These are phyloP conservation scores for Hypsizygus marmoreus DNA, from an alignment of 768 basidiomycete genomes.

Conservation along the genomic window DNA sequence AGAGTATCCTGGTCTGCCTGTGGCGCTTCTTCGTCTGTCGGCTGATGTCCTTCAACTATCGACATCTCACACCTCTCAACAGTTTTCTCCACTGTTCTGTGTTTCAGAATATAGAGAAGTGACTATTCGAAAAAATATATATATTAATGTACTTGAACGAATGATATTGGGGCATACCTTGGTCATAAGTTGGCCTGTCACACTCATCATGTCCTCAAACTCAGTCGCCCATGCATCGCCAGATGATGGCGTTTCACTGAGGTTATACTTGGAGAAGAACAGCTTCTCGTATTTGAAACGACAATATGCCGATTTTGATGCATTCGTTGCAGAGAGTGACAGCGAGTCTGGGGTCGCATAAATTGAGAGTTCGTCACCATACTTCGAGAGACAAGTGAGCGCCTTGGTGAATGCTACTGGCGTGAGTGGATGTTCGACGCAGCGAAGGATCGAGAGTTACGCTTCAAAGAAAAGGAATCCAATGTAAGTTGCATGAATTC, in stretches of 20 bases:
- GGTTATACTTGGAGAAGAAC: constrained; percentile 71
- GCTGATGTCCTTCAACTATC: constrained; percentile 52
- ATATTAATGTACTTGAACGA: constrained; percentile 5
- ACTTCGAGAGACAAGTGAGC: constrained; percentile 74
- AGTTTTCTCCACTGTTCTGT: constrained; percentile 72
- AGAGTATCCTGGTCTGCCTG: constrained; percentile 58
- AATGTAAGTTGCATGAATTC: constrained; percentile 71
- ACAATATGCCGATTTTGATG: constrained; percentile 80
- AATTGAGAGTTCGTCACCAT: constrained; percentile 79
- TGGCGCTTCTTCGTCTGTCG: constrained; percentile 32
- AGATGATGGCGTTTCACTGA: constrained; percentile 29
- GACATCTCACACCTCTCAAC: constrained; percentile 78
- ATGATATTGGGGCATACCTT: constrained; percentile 47
- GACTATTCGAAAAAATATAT: constrained; percentile 42
- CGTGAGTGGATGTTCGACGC: constrained; percentile 16
- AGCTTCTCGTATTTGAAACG: constrained; percentile 68
- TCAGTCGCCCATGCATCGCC: constrained; percentile 25
- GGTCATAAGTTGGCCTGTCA: constrained; percentile 67
- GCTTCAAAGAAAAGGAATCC: constrained; percentile 56
- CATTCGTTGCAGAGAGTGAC: constrained; percentile 74
- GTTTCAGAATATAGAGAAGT: constrained; percentile 72
- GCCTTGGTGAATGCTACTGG: constrained; percentile 71
- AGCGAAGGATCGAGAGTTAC: constrained; percentile 29
- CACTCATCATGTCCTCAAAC: constrained; percentile 37
- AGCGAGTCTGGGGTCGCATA: constrained; percentile 62